Base-by-base conservation (phyloP, 768 basidiomycete genomes). In the Cystobasidiopsis lactophilus region DNA sequence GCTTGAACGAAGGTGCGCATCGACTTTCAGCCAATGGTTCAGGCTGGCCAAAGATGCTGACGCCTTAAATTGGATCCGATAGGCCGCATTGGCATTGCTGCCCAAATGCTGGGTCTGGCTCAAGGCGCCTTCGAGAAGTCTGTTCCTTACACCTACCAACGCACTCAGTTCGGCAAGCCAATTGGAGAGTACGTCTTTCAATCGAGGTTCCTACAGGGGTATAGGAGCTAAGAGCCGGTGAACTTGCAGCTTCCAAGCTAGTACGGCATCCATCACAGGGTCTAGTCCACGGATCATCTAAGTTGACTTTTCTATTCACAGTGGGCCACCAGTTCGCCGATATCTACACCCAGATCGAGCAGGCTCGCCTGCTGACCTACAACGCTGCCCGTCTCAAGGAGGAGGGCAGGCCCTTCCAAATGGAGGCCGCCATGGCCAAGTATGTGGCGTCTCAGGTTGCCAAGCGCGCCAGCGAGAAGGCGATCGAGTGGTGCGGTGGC, bases 381-480 rank as follows among this genome's bases (percentile, higher is more conserved):
- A 96, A 95, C 62, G 91, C 91, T 21, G 91, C 93, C 38, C 73
- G 91, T 29, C 74, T 85, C 45, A 89, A 91, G 73, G 91, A 93
- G 66, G 82, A 88, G 65, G 85, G 86, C 9, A 71, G 72, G 63
- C 62, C 69, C 26, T 98, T 96, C 67, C 78, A 79, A 27, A 85
- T 83, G 68, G 84, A 95, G 68, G 91, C 93, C 11, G 93, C 93
- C 1, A 93, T 95, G 84, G 93, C 93, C 47, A 98, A 98, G 68
- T 89, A 82, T 63, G 85, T 78, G 73, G 75, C 80, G 23, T 85
- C 85, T 55, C 74, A 81, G 21, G 77, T 98, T 5, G 93, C 93
- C 14, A 83, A 91, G 68, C 72, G 74, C 40, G 88, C 93, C 2
- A 74, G 80, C 10, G 86, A 91, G 5, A 69, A 73, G 40, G 91